Evolutionary conservation across 352 stramenopile species (phyloP).

Genomic region (Globisporangium paroecandrum): DNA sequence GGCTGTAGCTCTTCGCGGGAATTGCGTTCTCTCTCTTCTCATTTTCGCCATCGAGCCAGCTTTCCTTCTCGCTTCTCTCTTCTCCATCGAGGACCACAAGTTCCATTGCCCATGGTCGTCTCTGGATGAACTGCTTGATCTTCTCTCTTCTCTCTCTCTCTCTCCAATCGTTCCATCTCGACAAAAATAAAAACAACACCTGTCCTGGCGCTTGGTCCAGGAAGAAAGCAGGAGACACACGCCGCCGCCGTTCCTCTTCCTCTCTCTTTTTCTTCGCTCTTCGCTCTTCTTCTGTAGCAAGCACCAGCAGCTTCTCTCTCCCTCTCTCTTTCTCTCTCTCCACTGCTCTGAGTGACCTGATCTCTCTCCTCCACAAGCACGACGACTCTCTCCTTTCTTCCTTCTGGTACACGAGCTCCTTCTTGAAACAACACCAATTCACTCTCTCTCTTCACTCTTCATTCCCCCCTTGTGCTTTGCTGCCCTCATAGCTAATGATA

Average conservation of each 20-base stretch:
- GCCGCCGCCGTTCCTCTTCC: not conserved
- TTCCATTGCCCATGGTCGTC: constrained; percentile 36
- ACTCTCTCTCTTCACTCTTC: constrained; percentile 4
- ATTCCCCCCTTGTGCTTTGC: not conserved
- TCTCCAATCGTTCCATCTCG: constrained; percentile 22
- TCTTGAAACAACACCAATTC: constrained; percentile 3
- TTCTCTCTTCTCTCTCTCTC: not conserved
- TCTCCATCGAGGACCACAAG: constrained; percentile 22
- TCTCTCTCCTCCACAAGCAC: not conserved
- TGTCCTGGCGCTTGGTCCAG: constrained; percentile 15
- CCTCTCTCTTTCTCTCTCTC: constrained; percentile 9
- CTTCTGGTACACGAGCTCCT: not conserved
- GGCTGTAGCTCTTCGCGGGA: not conserved
- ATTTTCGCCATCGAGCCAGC: not conserved
- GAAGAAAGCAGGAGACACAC: not conserved
- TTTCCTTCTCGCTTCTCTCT: not conserved
- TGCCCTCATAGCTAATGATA: not conserved
- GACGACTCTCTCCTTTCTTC: not conserved
- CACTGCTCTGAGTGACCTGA: not conserved
- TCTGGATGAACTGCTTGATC: not conserved
- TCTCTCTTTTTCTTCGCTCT: constrained; percentile 1
- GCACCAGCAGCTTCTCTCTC: not conserved
- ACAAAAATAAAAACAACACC: constrained; percentile 20
- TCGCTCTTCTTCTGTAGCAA: constrained; percentile 4
- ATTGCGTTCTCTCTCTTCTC: constrained; percentile 5